Percentiles rank a stretch among this genome's conserved stretches.
These are phyloP conservation scores for Kingdonia uniflora DNA, from an alignment of 164 flowering plant genomes.

Conservation along the genomic window DNA sequence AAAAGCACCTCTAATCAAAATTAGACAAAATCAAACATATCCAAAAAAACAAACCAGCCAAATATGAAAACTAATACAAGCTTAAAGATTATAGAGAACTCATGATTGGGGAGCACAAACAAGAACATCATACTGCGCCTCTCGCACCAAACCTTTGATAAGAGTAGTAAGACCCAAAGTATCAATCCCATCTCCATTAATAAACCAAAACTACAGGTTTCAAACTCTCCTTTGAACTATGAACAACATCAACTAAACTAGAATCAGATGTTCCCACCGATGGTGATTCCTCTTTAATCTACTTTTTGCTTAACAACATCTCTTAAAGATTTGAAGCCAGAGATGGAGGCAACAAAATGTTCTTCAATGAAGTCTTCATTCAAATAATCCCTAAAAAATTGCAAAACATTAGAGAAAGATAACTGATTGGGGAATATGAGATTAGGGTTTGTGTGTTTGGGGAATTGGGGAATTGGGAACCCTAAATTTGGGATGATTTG, in stretches of 20 bases:
- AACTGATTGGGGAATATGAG: background rate
- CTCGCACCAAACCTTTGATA: slow-evolving; percentile 63
- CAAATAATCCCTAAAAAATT: background rate
- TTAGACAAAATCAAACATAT: too few relatives aligned
- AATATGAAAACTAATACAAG: background rate
- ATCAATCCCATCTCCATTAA: slow-evolving; percentile 85
- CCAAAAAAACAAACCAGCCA: too few relatives aligned
- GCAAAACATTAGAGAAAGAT: background rate
- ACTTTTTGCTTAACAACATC: slow-evolving; percentile 42
- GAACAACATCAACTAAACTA: slow-evolving; percentile 7
- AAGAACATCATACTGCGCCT: slow-evolving; percentile 56
- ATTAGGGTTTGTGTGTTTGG: background rate
- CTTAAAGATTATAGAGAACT: slow-evolving; percentile 13
- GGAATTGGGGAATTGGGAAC: background rate
- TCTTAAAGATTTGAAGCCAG: slow-evolving; percentile 78
- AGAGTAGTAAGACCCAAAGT: slow-evolving; percentile 67
- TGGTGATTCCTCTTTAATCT: slow-evolving; percentile 11
- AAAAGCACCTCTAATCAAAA: too few relatives aligned
- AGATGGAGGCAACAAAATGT: slow-evolving; percentile 59
- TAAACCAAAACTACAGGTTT: slow-evolving; percentile 73
- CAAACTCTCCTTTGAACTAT: slow-evolving; percentile 13
- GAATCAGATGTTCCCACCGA: slow-evolving; percentile 17
- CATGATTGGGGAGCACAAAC: slow-evolving; percentile 95
- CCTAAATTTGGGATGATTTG: background rate
- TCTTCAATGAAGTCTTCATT: slow-evolving; percentile 52